Base-by-base conservation (phyloP, 306 rosid species). In the Gynostemma pentaphyllum region DNA sequence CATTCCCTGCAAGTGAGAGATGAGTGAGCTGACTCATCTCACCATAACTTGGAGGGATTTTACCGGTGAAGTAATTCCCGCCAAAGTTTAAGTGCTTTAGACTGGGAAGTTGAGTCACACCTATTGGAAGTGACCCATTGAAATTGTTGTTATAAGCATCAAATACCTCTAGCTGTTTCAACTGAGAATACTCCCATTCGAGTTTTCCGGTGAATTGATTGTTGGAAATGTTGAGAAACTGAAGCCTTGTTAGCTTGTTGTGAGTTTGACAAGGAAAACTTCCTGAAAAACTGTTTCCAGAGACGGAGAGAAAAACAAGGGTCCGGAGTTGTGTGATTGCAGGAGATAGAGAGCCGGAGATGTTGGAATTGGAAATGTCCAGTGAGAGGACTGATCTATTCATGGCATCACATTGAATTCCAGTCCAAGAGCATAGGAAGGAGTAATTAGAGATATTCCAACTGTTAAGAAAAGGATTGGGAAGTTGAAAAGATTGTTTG, bases 1-100 rank as follows among this genome's bases (percentile, higher is more conserved):
- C 94, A 80, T 90, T 90, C 23, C 97, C 97, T 18, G 90, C 96
- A 60, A 90, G 81, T 14, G 87, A 83, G 9, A 90, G 74, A 59
- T 69, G 85, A 5, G 74, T 75, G 26, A 90, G 80, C 67, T 75
- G 67, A 65, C 52, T 18, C 82, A 90, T 74, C 11, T 59, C 62
- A 24, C 91, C 94, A 76, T 90, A 90, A 51, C 68, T 77, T 48
- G 71, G 55, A 47, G 96, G 96, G 67, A 90, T 87, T 50, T 36
- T 46, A 15, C 94, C 91, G 26, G 51, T 49, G 55, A 90, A 87
- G 76, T 64, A 90, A 28, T 90, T 90, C 75, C 97, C 97, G 28
- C 87, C 96, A 52, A 87, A 65, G 77, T 82, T 82, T 55, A 90
- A 75, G 80, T 67, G 56, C 68, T 60, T 72, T 56, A 90, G 77